Evolutionary conservation across 2,329 filamentous ascomycete genomes (phyloP), one percentile per base, ranked within the genome.

Genomic region (Drechslerella coelobrocha): DNA sequence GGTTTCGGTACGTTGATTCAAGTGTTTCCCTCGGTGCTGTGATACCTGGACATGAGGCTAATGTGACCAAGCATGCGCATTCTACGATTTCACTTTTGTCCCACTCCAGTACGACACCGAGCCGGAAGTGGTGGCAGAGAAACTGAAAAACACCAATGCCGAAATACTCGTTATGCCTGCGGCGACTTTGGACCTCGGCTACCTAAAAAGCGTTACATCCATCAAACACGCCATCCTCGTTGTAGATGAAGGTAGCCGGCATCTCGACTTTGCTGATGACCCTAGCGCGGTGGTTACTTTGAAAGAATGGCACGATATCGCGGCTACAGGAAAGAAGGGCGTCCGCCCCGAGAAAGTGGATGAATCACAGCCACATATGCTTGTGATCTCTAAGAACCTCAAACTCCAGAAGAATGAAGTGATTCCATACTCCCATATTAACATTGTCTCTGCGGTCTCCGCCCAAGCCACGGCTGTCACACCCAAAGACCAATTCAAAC

Each of bases 221-320:
- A 83, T 99, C 48, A 88, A 87, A 72, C 86, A 92, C 74, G 83
- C 96, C 29, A 85, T 97, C 75, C 97, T 92, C 91, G 92, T 97
- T 10, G 91, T 95, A 3, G 93, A 97, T 76, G 86, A 91, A 76
- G 91, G 91, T 43, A 97, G 88, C 81, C 86, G 87, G 75, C 93
- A 97, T 78, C 89, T 99, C 84, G 92, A 96, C 79, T 99, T 93
- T 92, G 92, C 72, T 21, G 62, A 65, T 26, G 65, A 75, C 21
- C 62, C 72, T 3, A 73, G 66, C 17, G 72, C 73, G n/a, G 87
- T 84, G 72, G 83, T 96, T 71, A 89, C 89, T 61, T 89, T 97
- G 14, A 85, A 88, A n/a, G 94, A 93, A 12, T 99, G 93, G 92
- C 90, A 96, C 76, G 90, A 97, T 68, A 84, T 97, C 57, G 85